Conservation (phyloP, 2,329 filamentous ascomycete genomes). For the Colletotrichum sp. region DNA sequence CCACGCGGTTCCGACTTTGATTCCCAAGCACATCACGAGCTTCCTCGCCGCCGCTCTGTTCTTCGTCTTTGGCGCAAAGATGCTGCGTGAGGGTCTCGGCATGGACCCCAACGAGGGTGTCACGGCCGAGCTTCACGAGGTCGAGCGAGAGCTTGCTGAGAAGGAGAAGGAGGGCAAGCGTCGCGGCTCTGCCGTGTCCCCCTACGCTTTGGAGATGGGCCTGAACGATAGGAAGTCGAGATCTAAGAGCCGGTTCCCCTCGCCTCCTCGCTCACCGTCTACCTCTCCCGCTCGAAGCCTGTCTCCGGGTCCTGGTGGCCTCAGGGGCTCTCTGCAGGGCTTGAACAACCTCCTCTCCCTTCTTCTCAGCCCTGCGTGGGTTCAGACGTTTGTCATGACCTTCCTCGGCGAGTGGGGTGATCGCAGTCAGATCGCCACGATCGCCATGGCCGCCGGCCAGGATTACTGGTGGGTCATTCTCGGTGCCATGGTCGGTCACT, state of each 20-base stretch:
- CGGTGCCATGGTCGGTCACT: conserved; percentile 86
- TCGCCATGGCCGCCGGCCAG: conserved; percentile 97
- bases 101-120: conserved; percentile 93
- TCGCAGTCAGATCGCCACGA: conserved; percentile 95
- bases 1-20: conserved; percentile 87
- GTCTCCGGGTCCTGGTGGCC: conserved; percentile 46
- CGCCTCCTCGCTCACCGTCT: conserved; percentile 80
- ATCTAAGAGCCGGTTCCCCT: conserved; percentile 77
- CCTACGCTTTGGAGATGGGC: conserved; percentile 82
- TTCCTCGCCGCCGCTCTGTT: conserved; percentile 86
- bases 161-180: conserved; percentile 81
- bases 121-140: conserved; percentile 96
- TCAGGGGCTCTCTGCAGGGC: conserved; percentile 56
- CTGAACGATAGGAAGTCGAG: conserved; percentile 72
- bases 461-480: conserved; percentile 99
- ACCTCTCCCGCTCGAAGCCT: conserved; percentile 71
- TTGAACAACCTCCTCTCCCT: conserved; percentile 87
- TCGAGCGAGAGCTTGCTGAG: conserved; percentile 91
- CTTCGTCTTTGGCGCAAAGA: conserved; percentile 84
- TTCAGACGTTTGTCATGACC: conserved; percentile 99
- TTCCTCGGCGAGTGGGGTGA: conserved; percentile 99
- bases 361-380: conserved; percentile 93
- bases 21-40: conserved; percentile 90
- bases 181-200: conserved; percentile 71
- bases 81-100: conserved; percentile 83